A percentile compares a stretch with the other conserved stretches of the same genome.
phyloP scores from a whole-genome alignment of 306 rosid species.

The Cucurbita ficifolia region DNA sequence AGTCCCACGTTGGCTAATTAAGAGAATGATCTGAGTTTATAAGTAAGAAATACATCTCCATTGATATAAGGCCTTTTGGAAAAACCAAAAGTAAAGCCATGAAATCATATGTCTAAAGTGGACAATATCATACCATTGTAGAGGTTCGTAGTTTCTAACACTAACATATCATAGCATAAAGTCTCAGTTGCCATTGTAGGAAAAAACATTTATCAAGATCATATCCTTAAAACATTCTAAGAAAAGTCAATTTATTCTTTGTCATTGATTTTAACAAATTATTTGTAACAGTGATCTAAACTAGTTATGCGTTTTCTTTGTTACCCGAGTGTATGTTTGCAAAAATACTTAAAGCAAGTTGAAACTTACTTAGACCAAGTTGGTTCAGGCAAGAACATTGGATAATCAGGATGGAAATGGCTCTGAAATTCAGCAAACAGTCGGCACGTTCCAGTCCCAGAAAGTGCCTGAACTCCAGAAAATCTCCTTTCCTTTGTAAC shows the following conservation, averaged over 20 bases:
- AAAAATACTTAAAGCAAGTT: not conserved
- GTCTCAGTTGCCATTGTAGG: not conserved
- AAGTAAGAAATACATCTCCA: too few species aligned
- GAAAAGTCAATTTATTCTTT: not conserved
- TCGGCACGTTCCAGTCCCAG: conserved; percentile 31
- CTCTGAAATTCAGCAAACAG: conserved; percentile 26
- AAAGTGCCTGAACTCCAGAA: conserved; percentile 22
- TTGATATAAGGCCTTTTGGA: too few species aligned
- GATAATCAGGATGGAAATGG: conserved; percentile 18
- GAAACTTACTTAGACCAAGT: conserved; percentile 31
- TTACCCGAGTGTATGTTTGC: not conserved
- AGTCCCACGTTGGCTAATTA: too few species aligned
- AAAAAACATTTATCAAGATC: not conserved
- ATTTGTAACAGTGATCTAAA: not conserved
- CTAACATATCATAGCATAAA: not conserved
- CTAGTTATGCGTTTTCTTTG: not conserved
- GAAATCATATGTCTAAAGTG: too few species aligned
- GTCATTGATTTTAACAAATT: not conserved
- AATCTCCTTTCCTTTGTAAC: conserved; percentile 7
- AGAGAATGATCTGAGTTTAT: too few species aligned
- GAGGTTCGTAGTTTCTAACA: too few species aligned
- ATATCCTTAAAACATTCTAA: not conserved
- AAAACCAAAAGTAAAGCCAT: too few species aligned
- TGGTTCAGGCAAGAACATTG: conserved; percentile 19
- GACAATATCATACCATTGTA: too few species aligned